Evolutionary conservation across 2,329 filamentous ascomycete species (phyloP).

Genomic region (Cladobotryum mycophilum): DNA sequence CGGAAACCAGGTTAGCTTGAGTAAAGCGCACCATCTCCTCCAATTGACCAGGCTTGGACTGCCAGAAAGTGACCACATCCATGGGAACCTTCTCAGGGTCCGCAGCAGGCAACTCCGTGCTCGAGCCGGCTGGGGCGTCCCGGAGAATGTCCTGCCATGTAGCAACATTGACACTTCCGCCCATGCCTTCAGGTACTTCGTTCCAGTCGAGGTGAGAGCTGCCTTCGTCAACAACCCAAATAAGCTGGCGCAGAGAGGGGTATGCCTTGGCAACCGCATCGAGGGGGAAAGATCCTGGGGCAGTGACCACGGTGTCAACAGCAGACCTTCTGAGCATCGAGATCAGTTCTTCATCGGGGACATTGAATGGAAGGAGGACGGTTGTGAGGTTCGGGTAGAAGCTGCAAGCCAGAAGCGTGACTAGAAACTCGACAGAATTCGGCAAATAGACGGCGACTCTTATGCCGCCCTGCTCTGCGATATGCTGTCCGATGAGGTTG

Average conservation of each 20-base stretch:
- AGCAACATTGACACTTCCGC: conserved; percentile 69
- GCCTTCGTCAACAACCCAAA: conserved; percentile 90
- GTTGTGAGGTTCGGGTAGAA: conserved; percentile 77
- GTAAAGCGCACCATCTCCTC: conserved; percentile 77
- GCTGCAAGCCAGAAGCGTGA: conserved; percentile 76
- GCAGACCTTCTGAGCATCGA: conserved; percentile 66
- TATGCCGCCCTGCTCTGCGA: conserved; percentile 63
- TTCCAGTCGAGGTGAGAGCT: conserved; percentile 95
- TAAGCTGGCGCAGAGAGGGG: conserved; percentile 65
- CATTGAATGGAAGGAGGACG: conserved; percentile 79
- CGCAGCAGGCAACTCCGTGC: conserved; percentile 57
- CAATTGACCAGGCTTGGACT: conserved; percentile 41
- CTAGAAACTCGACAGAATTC: conserved; percentile 85
- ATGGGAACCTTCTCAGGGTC: conserved; percentile 48
- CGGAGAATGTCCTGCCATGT: conserved; percentile 89
- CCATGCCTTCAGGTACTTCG: conserved; percentile 71
- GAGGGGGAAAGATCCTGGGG: conserved; percentile 81
- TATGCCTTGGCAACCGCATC: conserved; percentile 64
- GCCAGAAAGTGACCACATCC: conserved; percentile 63
- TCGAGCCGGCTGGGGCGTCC: conserved; percentile 55
- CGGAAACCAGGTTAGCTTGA: conserved; percentile 80
- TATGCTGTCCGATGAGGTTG: conserved; percentile 74
- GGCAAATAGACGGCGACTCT: conserved; percentile 85
- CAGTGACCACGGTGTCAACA: conserved; percentile 76
- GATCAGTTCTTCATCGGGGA: conserved; percentile 61